Evolutionary conservation across 2,329 filamentous ascomycete species (phyloP).

Genomic region (Stemphylium vesicarium): DNA sequence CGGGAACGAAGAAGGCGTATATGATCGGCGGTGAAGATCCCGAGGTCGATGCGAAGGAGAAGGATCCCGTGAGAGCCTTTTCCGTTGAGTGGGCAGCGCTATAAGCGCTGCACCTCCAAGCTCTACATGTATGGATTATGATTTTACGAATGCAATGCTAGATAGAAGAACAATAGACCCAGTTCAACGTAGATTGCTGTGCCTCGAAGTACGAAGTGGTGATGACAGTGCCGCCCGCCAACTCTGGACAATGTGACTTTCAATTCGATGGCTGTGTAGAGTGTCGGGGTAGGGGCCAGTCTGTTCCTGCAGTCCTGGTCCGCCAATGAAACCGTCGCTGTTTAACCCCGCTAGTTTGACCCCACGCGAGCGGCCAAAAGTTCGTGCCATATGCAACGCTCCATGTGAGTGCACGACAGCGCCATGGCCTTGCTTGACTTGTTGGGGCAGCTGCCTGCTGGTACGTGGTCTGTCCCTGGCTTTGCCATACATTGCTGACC

Average conservation of each 20-base stretch:
- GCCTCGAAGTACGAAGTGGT: background rate
- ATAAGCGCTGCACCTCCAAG: constrained; percentile 52
- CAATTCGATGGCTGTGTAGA: no score
- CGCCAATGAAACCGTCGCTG: constrained; percentile 13
- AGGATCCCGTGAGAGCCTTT: constrained; percentile 69
- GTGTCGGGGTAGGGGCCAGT: background rate
- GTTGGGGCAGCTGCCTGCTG: constrained; percentile 25
- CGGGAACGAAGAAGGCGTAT: constrained; percentile 95
- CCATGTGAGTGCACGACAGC: constrained; percentile 6
- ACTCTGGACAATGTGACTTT: no score
- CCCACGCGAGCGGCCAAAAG: constrained; percentile 32
- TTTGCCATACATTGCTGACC: constrained; percentile 1
- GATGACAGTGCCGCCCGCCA: background rate
- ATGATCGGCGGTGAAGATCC: constrained; percentile 73
- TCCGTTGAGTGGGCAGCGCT: constrained; percentile 95
- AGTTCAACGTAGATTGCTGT: background rate
- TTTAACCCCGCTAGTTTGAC: constrained; percentile 22
- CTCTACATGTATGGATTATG: constrained; percentile 1
- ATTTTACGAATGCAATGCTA: constrained; percentile 12
- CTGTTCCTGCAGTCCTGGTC: constrained; percentile 5
- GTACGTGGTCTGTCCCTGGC: constrained; percentile 1
- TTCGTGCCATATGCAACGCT: constrained; percentile 8
- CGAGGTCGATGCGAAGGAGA: constrained; percentile 33
- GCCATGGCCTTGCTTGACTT: constrained; percentile 22
- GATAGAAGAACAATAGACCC: constrained; percentile 4